Base-by-base conservation (phyloP, 768 basidiomycete species). In the Suillus plorans region DNA sequence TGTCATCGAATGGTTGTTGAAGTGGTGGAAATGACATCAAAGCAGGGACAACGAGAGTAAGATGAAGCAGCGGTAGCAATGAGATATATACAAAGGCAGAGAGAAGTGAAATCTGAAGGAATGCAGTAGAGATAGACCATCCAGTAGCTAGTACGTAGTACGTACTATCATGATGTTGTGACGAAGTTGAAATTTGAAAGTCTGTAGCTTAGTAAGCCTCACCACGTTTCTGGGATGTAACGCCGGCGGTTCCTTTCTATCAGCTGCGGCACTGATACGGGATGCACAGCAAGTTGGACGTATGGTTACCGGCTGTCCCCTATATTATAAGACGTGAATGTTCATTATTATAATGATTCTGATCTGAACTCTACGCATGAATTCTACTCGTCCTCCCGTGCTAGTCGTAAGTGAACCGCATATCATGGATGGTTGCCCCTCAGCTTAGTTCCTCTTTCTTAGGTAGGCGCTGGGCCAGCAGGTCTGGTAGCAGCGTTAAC, bases 381-480 rank as follows among this genome's bases (percentile, higher is more conserved):
- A 58, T 25, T 20, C 28, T 22, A 39, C 37, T 18, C 8, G 37
- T 25, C 37, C 64, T 64, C 60, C 60, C 31, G 64, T 64, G 5
- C n/a, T 64, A 31, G n/a, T 64, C n/a, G 64, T 64, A 36, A 22
- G 64, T 61, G 12, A 49, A 16, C 7, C 20, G 12, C 20, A 5
- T 39, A 50, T n/a, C 8, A 34, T 52, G 7, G 22, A 37, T 5
- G 18, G 7, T 25, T 36, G n/a, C 7, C 12, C 41, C 34, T 36
- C n/a, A 14, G 37, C 22, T 61, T 3, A 31, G n/a, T 45, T 20
- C 45, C 20, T 52, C 12, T 45, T 13, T 22, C 50, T 41, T 28
- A 84, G 82, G 81, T 81, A 41, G 83, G 83, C 45, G 81, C 77
- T 41, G 82, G 83, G 13, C 82, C 83, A 9, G 77, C 81, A 37